Evolutionary conservation across 202 grass and related monocot species (phyloP).

Genomic region (Zoysia matrella): DNA sequence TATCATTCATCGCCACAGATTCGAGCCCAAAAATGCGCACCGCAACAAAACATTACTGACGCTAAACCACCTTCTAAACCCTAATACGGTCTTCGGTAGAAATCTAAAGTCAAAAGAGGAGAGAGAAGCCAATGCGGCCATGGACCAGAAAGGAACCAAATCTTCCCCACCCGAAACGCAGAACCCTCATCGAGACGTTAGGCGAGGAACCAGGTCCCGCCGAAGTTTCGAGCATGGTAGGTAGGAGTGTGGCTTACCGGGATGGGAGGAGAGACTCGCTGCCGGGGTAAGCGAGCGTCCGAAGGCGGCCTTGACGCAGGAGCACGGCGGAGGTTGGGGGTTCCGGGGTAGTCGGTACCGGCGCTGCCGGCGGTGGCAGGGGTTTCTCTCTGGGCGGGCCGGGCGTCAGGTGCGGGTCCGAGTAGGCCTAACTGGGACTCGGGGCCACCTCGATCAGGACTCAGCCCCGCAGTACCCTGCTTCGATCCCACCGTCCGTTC

Average conservation of each 20-base stretch:
- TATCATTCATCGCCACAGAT: background rate
- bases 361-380: slow-evolving; percentile 23
- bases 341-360: background rate
- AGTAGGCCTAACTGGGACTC: background rate
- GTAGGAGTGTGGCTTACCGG: slow-evolving; percentile 19
- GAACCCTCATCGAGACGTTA: background rate
- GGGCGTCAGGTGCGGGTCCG: background rate
- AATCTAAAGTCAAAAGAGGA: slow-evolving; percentile 8
- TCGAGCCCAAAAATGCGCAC: background rate
- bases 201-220: background rate
- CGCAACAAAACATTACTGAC: background rate
- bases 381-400: background rate
- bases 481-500: background rate
- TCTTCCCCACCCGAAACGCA: background rate
- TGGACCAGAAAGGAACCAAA: background rate
- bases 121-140: background rate
- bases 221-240: background rate
- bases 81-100: background rate
- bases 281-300: background rate
- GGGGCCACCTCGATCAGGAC: background rate
- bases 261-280: background rate
- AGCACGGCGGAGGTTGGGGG: background rate
- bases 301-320: background rate
- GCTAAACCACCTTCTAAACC: background rate
- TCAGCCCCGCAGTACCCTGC: background rate